Evolutionary conservation across 441 rosid genomes (phyloP).

Genomic region (Jatropha podagrica): DNA sequence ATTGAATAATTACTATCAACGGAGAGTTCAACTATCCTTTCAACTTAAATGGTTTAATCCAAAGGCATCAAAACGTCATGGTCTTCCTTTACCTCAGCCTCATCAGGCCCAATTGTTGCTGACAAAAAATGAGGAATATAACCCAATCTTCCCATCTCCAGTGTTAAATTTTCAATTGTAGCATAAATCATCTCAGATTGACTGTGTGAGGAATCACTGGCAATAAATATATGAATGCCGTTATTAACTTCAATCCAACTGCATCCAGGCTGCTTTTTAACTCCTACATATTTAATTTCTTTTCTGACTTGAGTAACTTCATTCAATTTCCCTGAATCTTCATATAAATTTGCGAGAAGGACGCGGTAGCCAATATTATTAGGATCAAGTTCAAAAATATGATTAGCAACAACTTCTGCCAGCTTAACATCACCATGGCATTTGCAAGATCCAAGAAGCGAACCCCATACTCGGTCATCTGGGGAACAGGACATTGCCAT

Average conservation of each 20-base stretch:
- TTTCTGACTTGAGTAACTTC: slow-evolving; percentile 1
- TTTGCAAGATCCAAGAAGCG: slow-evolving; percentile 38
- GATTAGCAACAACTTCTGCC: slow-evolving; percentile 11
- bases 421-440: not conserved
- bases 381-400: slow-evolving; percentile 9
- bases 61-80: not conserved
- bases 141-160: slow-evolving; percentile 6
- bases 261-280: slow-evolving; percentile 12
- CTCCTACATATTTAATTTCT: not conserved
- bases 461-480: slow-evolving; percentile 43
- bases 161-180: slow-evolving; percentile 9
- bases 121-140: slow-evolving; percentile 4
- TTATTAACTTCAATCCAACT: slow-evolving; percentile 19
- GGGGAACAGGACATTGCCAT: slow-evolving; percentile 38
- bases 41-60: not conserved
- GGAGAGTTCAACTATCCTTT: not conserved
- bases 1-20: not conserved
- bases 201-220: not conserved
- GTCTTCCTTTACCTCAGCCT: not conserved
- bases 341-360: slow-evolving; percentile 11
- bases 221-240: slow-evolving; percentile 12
- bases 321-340: slow-evolving; percentile 8
- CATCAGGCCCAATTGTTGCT: slow-evolving; percentile 4
- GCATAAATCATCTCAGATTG: not conserved
- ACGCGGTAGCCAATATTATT: not conserved